Evolutionary conservation across 176 grass and related monocot genomes (phyloP).

Genomic region (Oryza meridionalis): DNA sequence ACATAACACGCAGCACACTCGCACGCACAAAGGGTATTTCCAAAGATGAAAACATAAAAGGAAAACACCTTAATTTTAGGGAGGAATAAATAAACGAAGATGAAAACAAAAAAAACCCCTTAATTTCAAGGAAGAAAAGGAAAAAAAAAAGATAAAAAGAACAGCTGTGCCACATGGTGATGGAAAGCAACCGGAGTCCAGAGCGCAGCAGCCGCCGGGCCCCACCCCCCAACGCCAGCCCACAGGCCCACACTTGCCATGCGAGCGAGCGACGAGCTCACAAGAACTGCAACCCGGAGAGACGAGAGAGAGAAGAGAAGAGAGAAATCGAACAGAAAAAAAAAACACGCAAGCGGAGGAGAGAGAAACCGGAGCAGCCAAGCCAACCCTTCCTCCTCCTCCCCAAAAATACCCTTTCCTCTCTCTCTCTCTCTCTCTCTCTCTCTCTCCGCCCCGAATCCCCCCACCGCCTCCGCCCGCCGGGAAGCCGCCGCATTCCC

Average conservation of each 20-base stretch:
- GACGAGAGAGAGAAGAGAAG: no score
- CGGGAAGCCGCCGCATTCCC: slow-evolving; percentile 25
- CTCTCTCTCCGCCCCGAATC: background rate
- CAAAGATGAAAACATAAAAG: background rate
- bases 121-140: background rate
- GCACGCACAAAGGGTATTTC: no score
- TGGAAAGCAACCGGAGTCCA: slow-evolving; percentile 13
- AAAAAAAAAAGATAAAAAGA: background rate
- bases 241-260: slow-evolving; percentile 8
- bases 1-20: no score
- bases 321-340: slow-evolving; percentile 12
- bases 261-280: slow-evolving; percentile 14
- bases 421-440: background rate
- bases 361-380: background rate
- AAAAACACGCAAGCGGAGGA: background rate
- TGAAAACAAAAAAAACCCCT: background rate
- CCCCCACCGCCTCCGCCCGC: background rate
- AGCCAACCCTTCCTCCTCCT: slow-evolving; percentile 4
- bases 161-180: background rate
- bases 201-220: background rate
- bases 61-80: background rate
- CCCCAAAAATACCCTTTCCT: slow-evolving; percentile 42
- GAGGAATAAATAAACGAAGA: background rate
- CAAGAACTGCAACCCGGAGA: background rate
- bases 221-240: slow-evolving; percentile 13